phyloP scores from a whole-genome alignment of 345 rosid species.

The Populus ilicifolia region DNA sequence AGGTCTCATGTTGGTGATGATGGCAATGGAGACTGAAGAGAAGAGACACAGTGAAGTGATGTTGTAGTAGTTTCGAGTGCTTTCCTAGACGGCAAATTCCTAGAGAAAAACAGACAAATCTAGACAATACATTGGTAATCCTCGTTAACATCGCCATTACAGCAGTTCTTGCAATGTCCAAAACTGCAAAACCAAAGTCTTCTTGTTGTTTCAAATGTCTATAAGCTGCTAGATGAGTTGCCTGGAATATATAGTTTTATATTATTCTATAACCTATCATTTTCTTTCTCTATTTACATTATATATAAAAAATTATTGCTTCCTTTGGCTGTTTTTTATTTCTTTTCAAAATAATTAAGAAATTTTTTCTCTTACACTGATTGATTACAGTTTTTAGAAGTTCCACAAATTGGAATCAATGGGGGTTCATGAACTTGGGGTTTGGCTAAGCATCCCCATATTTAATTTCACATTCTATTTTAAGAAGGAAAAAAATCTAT shows the following conservation, averaged over 20 bases:
- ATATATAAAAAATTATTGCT: no score
- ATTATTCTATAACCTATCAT: no score
- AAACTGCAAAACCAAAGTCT: background rate
- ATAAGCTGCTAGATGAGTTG: no score
- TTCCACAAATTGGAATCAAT: background rate
- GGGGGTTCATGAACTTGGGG: background rate
- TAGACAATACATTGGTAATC: background rate
- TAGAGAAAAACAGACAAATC: no score
- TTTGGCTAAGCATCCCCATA: background rate
- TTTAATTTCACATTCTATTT: background rate
- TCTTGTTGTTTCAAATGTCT: no score
- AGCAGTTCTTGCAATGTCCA: background rate
- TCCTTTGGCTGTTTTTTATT: no score
- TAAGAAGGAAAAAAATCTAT: no score
- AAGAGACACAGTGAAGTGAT: background rate
- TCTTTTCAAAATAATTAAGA: background rate
- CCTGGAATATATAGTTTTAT: no score
- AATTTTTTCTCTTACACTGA: background rate
- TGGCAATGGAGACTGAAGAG: background rate
- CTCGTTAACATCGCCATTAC: background rate
- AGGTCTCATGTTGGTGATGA: background rate
- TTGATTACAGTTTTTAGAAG: background rate
- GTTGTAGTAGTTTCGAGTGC: no score
- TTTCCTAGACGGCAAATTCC: no score
- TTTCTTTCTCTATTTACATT: no score